A percentile compares a stretch with the other conserved stretches of the same genome.
Evolutionary conservation across 108 stramenopile genomes (phyloP).

Genomic region (Phaeodactylum tricornutum): DNA sequence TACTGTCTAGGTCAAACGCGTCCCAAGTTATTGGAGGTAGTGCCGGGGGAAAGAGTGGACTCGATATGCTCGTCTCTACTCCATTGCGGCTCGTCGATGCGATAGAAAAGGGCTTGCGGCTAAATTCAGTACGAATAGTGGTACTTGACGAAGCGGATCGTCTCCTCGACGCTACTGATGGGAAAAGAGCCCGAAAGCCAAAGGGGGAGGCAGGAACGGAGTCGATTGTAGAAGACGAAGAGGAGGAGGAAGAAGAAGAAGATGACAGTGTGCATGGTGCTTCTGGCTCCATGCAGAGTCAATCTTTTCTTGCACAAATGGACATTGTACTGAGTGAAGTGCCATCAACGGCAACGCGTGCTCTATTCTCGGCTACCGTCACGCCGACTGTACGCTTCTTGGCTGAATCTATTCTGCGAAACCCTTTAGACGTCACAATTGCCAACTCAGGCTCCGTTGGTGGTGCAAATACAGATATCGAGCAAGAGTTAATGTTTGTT

Average conservation of each 20-base stretch:
- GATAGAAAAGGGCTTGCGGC: slow-evolving; percentile 52
- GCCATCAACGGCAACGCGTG: slow-evolving; percentile 70
- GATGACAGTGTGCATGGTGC: slow-evolving; percentile 1
- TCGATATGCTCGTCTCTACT: slow-evolving; percentile 73
- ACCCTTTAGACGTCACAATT: slow-evolving; percentile 83
- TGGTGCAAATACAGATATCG: slow-evolving; percentile 70
- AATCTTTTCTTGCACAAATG: slow-evolving; percentile 84
- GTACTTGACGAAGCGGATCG: slow-evolving; percentile 98
- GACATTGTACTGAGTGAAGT: slow-evolving; percentile 82
- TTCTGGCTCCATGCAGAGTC: slow-evolving; percentile 63
- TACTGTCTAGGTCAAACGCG: slow-evolving; percentile 78
- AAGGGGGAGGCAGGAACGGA: background rate
- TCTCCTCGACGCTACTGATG: slow-evolving; percentile 76
- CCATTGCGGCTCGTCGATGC: slow-evolving; percentile 70
- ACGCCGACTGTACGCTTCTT: slow-evolving; percentile 77
- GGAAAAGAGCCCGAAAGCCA: slow-evolving; percentile 6
- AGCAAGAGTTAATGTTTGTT: slow-evolving; percentile 91
- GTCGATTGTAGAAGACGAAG: slow-evolving; percentile 7
- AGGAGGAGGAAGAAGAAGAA: slow-evolving; percentile 6
- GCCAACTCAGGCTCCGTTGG: slow-evolving; percentile 38
- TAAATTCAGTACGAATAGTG: slow-evolving; percentile 66
- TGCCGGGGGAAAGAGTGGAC: slow-evolving; percentile 57
- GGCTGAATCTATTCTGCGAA: slow-evolving; percentile 82
- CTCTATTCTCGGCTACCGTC: slow-evolving; percentile 94
- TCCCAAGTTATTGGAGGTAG: slow-evolving; percentile 47